These are phyloP conservation scores for Nasturtium officinale DNA, from an alignment of 345 rosid species.

Conservation along the genomic window DNA sequence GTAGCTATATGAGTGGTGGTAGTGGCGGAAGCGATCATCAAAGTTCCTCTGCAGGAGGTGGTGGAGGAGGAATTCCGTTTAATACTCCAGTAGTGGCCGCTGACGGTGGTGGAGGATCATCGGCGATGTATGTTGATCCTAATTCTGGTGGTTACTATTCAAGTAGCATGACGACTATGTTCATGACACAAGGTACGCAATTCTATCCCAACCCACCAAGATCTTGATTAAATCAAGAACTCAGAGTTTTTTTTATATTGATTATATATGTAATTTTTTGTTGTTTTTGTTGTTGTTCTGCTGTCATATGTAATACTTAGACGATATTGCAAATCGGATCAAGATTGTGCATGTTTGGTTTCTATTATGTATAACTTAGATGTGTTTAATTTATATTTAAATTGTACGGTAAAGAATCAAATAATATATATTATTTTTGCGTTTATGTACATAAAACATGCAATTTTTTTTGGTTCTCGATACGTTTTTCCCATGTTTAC, in stretches of 20 bases:
- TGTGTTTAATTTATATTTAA: slow-evolving; percentile 18
- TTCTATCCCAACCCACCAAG: slow-evolving; percentile 44
- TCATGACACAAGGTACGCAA: slow-evolving; percentile 44
- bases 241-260: background rate
- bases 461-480: slow-evolving; percentile 34
- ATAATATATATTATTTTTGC: slow-evolving; percentile 4
- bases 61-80: slow-evolving; percentile 39
- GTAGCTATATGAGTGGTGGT: slow-evolving; percentile 47
- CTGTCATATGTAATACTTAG: slow-evolving; percentile 28
- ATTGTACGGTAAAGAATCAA: slow-evolving; percentile 32
- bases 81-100: slow-evolving; percentile 14
- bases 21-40: slow-evolving; percentile 51
- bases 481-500: slow-evolving; percentile 34
- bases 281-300: background rate
- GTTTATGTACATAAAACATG: slow-evolving; percentile 1
- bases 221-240: slow-evolving; percentile 39
- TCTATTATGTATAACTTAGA: slow-evolving; percentile 8
- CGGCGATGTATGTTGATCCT: slow-evolving; percentile 42
- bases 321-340: slow-evolving; percentile 26
- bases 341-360: slow-evolving; percentile 32
- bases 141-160: slow-evolving; percentile 41
- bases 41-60: slow-evolving; percentile 63
- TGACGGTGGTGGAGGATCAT: slow-evolving; percentile 33
- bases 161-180: slow-evolving; percentile 40
- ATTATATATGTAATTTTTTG: slow-evolving; percentile 13